A percentile compares a stretch with the other conserved stretches of the same genome.
Conservation (phyloP, 2,329 filamentous ascomycete genomes). For the Diaporthe ampelina region DNA sequence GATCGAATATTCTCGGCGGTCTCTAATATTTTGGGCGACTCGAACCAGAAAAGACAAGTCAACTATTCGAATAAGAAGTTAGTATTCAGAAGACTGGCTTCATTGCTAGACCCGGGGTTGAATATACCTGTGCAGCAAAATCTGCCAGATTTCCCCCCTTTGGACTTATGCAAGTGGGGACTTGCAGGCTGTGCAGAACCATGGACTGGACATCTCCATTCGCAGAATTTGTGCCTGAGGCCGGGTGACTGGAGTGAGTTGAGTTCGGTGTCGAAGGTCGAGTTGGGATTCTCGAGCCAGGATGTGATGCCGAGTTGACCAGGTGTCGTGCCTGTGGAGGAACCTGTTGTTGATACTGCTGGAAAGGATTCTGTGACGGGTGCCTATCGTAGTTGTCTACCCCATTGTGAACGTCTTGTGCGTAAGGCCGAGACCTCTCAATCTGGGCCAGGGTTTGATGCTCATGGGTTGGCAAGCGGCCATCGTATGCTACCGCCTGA, state of each 20-base stretch:
- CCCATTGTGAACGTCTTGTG: slow-evolving; percentile 32
- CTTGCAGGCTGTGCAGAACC: slow-evolving; percentile 74
- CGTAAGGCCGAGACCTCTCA: slow-evolving; percentile 36
- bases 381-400: slow-evolving; percentile 36
- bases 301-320: slow-evolving; percentile 23
- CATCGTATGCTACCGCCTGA: slow-evolving; percentile 40
- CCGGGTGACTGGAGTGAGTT: slow-evolving; percentile 48
- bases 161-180: slow-evolving; percentile 82
- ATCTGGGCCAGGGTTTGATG: slow-evolving; percentile 34
- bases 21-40: slow-evolving; percentile 84
- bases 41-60: slow-evolving; percentile 98
- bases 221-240: slow-evolving; percentile 50
- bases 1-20: slow-evolving; percentile 75
- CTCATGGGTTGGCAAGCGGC: slow-evolving; percentile 32
- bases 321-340: slow-evolving; percentile 29
- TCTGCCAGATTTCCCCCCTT: slow-evolving; percentile 83
- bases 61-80: slow-evolving; percentile 68
- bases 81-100: not conserved
- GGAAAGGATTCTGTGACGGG: slow-evolving; percentile 31
- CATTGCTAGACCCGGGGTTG: not conserved
- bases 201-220: slow-evolving; percentile 60
- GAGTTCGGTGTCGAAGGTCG: slow-evolving; percentile 56
- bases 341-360: slow-evolving; percentile 36
- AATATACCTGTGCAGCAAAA: slow-evolving; percentile 83
- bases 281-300: slow-evolving; percentile 51